Conservation (phyloP, 2,329 filamentous ascomycete species). For the Stagonosporopsis vannaccii region DNA sequence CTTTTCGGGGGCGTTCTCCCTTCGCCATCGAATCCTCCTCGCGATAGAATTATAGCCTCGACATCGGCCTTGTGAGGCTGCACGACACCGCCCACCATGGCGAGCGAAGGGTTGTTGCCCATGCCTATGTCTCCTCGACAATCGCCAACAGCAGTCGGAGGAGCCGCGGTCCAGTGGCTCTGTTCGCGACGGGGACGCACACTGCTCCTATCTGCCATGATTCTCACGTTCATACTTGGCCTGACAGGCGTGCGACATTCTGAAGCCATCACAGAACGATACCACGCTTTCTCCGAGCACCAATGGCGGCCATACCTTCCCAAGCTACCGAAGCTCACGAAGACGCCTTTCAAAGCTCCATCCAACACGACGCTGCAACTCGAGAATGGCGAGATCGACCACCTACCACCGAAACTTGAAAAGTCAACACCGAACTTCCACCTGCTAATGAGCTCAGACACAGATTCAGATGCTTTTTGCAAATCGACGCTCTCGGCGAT, state of each 20-base stretch:
- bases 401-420: conserved; percentile 38
- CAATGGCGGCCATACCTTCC: conserved; percentile 41
- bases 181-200: conserved; percentile 41
- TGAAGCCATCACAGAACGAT: conserved; percentile 36
- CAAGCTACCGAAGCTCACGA: conserved; percentile 31
- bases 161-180: conserved; percentile 41
- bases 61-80: background rate
- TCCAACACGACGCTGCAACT: conserved; percentile 46
- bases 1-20: background rate
- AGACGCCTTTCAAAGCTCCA: conserved; percentile 38
- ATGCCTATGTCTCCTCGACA: conserved; percentile 38
- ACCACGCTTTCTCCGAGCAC: conserved; percentile 38
- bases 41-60: background rate
- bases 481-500: conserved; percentile 64
- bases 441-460: conserved; percentile 60
- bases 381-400: conserved; percentile 41
- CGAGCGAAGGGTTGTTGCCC: conserved; percentile 31
- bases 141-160: conserved; percentile 31
- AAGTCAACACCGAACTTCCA: conserved; percentile 57
- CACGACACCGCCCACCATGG: conserved; percentile 22
- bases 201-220: conserved; percentile 28
- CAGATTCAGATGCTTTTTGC: conserved; percentile 61
- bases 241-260: conserved; percentile 12
- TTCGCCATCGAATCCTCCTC: background rate
- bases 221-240: conserved; percentile 31